Conservation (phyloP, 2,329 filamentous ascomycete genomes). For the Colletotrichum karsti region DNA sequence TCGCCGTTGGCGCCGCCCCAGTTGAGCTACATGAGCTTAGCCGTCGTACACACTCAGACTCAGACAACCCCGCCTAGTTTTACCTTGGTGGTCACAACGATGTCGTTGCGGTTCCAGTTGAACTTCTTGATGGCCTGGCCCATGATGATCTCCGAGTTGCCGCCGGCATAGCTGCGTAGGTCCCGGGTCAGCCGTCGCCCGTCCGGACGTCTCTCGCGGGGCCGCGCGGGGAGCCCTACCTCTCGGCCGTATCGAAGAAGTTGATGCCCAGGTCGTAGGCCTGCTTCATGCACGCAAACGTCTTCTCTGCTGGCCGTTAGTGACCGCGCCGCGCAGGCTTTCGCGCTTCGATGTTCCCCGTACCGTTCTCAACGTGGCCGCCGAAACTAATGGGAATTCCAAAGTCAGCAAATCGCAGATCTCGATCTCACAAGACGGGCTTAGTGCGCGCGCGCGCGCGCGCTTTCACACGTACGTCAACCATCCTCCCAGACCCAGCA, state of each 20-base stretch:
- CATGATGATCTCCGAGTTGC: conserved; percentile 71
- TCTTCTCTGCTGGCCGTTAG: conserved; percentile 52
- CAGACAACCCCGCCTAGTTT: background rate
- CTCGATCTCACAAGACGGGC: background rate
- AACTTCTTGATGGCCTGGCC: conserved; percentile 68
- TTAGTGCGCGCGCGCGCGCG: conserved; percentile 41
- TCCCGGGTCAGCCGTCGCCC: conserved; percentile 39
- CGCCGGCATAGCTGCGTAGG: conserved; percentile 57
- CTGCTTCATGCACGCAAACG: conserved; percentile 69
- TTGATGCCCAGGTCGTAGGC: conserved; percentile 69
- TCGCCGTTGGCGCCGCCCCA: conserved; percentile 70
- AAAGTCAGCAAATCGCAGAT: conserved; percentile 16
- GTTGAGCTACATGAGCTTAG: conserved; percentile 55
- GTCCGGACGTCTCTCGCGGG: background rate
- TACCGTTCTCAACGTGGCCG: conserved; percentile 40
- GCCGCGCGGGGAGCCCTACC: conserved; percentile 21
- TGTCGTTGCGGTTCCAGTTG: conserved; percentile 68
- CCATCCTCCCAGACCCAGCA: conserved; percentile 71
- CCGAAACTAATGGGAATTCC: conserved; percentile 32
- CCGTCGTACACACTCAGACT: background rate
- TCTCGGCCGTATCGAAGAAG: conserved; percentile 71
- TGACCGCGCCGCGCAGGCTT: background rate
- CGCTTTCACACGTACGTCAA: conserved; percentile 54
- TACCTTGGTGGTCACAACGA: conserved; percentile 66
- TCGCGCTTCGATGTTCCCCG: background rate